Evolutionary conservation across 2,329 filamentous ascomycete genomes (phyloP), one percentile per base, ranked within the genome.

Genomic region (Diaporthe citrichinensis): DNA sequence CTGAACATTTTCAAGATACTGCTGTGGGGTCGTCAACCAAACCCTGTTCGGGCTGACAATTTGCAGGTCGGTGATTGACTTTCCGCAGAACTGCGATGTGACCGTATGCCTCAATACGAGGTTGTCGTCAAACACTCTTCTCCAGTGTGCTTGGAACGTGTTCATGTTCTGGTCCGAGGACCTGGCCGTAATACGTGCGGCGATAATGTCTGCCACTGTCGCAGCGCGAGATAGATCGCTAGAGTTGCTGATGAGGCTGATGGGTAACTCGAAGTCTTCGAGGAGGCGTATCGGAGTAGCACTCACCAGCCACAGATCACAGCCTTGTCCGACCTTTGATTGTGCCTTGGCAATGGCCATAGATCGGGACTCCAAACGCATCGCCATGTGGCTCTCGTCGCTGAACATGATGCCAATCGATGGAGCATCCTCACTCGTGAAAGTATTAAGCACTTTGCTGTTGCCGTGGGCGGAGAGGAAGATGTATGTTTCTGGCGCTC

Each of bases 281-380:
- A 55, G 49, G 4, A 3, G 8, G 1, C 34, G 23, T 0, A 69
- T 69, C 2, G 65, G 65, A 3, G 65, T 69, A 4, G 34, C 65
- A 14, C 49, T 55, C 2, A 69, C 65, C 2, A 69, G 36, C 46
- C 46, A 69, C 0, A 69, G 15, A 3, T 69, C 65, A 0, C 55
- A 1, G 4, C 65, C 65, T 4, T 55, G 17, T 1, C 65, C 65
- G 1, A 20, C 17, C 0, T 7, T 39, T 0, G 65, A 25, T 20
- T 69, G 65, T 3, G 49, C 31, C 7, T 41, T 3, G 2, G 34
- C n/a, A 5, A 69, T 55, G 6, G 49, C 65, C 31, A 69, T 41
- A 0, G 65, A 28, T 10, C 49, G n/a, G 1, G 49, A 31, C 1
- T 55, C 34, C 0, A 39, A 0, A 0, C 4, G 28, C 31, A 59